Conservation (phyloP, 2,329 filamentous ascomycete genomes). For the Westerdykella ornata region DNA sequence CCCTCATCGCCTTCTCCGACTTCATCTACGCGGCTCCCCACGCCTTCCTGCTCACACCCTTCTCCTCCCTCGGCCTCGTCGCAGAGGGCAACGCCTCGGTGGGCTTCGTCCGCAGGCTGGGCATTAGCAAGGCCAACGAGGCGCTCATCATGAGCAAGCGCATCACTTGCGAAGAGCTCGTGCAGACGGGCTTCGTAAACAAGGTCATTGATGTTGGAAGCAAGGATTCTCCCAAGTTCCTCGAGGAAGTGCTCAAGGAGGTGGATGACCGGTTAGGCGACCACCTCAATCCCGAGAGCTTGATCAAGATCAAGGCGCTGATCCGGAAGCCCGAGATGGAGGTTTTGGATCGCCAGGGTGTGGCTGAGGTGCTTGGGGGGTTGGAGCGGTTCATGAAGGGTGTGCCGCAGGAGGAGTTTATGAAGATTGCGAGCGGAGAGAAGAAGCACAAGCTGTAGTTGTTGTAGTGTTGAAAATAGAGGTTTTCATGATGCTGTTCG, state of each 20-base stretch:
- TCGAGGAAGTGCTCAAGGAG: slow-evolving; percentile 65
- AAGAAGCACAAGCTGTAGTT: slow-evolving; percentile 86
- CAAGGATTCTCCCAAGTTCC: slow-evolving; percentile 62
- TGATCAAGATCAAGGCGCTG: slow-evolving; percentile 78
- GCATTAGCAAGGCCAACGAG: slow-evolving; percentile 78
- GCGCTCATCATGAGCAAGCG: slow-evolving; percentile 84
- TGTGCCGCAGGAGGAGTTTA: slow-evolving; percentile 81
- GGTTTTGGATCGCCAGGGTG: slow-evolving; percentile 66
- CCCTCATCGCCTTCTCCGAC: slow-evolving; percentile 74
- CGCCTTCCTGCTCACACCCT: slow-evolving; percentile 83
- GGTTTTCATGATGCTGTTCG: background rate
- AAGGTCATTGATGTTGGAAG: slow-evolving; percentile 60
- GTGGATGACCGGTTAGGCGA: slow-evolving; percentile 72
- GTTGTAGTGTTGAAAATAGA: background rate
- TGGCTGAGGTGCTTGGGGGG: slow-evolving; percentile 78
- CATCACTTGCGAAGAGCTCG: slow-evolving; percentile 65
- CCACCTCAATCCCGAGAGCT: slow-evolving; percentile 71
- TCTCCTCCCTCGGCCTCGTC: slow-evolving; percentile 82
- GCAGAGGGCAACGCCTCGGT: slow-evolving; percentile 77
- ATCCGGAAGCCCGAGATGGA: slow-evolving; percentile 69
- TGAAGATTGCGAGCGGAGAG: slow-evolving; percentile 74
- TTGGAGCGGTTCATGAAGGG: slow-evolving; percentile 73
- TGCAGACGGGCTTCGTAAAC: slow-evolving; percentile 76
- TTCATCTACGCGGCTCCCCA: slow-evolving; percentile 81
- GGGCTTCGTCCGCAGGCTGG: slow-evolving; percentile 73